Evolutionary conservation across 83 land plant genomes (phyloP), one percentile per base, ranked within the genome.

Genomic region (Thuja plicata): DNA sequence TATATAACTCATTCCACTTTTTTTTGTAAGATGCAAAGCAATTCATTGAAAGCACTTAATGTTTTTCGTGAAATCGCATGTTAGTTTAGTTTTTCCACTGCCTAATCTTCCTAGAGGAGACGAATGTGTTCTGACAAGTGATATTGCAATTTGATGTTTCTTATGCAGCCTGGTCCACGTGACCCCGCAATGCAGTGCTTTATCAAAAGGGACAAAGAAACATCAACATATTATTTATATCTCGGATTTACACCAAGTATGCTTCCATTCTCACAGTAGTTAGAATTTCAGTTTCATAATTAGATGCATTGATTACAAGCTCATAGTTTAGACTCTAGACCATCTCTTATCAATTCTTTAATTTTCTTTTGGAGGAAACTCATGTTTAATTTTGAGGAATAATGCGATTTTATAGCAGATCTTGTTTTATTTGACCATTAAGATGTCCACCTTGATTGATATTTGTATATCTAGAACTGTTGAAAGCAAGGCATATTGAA

Each of bases 161-260:
- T 30, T 19, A 8, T 91, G 92, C 95, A 95, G 97, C 93, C 96
- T 6, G 97, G 97, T 60, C 93, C 97, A 48, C 91, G 93, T 24
- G 97, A 94, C 40, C 21, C 34, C 40, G 91, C 95, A 2, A 87
- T 93, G 74, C 97, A 95, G 66, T 95, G 96, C 89, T 89, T 90
- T 86, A 91, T 95, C 48, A 94, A 88, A 52, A 82, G 96, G 86
- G 89, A 95, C 87, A 95, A 92, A 92, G 94, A 89, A 90, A 95
- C 83, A 24, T 91, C 94, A 24, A 94, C 93, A 38, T 95, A 91
- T 86, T 95, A 90, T 87, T 92, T 95, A 8, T 94, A 95, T 88
- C 96, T 95, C 52, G 91, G 95, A 15, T 87, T 93, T 27, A 87
- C 90, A 3, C 93, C 91, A 60, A 88, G 97, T 95, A 91, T 93